These are phyloP conservation scores for Neofusicoccum umdonicola DNA, from an alignment of 2,329 filamentous ascomycete genomes.

Conservation along the genomic window DNA sequence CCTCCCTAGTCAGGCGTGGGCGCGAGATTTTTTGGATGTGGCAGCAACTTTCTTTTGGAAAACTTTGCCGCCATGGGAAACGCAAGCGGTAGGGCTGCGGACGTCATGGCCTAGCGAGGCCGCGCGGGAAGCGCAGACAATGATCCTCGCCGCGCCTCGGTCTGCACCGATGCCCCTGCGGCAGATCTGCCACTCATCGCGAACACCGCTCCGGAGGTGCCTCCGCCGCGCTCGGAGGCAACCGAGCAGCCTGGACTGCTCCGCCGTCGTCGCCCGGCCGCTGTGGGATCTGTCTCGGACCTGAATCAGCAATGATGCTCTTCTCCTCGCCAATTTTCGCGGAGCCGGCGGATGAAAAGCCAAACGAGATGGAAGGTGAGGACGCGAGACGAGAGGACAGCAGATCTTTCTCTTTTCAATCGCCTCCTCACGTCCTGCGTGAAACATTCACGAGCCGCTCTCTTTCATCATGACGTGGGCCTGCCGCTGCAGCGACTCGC, in stretches of 20 bases:
- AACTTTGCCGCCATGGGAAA: conserved; percentile 2
- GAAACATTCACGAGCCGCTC: not conserved
- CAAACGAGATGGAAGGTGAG: not conserved
- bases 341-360: not conserved
- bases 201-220: not conserved
- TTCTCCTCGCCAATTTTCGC: not conserved
- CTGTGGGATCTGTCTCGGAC: not conserved
- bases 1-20: not conserved
- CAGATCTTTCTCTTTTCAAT: not conserved
- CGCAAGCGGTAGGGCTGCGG: conserved; percentile 9
- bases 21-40: not conserved
- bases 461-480: not conserved
- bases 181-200: conserved; percentile 4
- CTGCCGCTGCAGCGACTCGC: not conserved
- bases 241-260: not conserved
- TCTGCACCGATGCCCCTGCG: conserved; percentile 4
- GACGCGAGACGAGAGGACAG: not conserved
- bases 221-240: not conserved
- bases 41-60: not conserved
- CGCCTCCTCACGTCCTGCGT: not conserved
- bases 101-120: conserved; percentile 1
- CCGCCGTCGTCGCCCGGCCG: not conserved
- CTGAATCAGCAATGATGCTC: not conserved
- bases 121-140: conserved; percentile 15
- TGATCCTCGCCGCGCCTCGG: conserved; percentile 7